phyloP scores from a whole-genome alignment of 2,329 filamentous ascomycete species.

The Ascocoryne sarcoides region DNA sequence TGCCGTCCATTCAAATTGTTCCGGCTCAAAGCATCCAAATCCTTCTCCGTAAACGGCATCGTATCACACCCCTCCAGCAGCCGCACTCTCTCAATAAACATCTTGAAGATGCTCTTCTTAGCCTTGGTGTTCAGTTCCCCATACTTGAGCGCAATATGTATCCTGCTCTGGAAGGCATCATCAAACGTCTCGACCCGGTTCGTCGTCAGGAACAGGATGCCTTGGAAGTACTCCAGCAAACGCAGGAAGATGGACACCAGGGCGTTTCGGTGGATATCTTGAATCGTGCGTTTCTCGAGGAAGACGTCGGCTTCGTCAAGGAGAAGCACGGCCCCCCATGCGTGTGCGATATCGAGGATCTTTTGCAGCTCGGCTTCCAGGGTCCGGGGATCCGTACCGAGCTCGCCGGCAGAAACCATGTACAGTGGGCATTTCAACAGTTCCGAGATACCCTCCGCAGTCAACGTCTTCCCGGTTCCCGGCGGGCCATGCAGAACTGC shows the following conservation, averaged over 20 bases:
- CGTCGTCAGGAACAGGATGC: constrained; percentile 82
- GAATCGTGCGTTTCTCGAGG: constrained; percentile 72
- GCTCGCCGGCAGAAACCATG: constrained; percentile 72
- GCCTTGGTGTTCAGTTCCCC: constrained; percentile 64
- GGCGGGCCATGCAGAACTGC: constrained; percentile 75
- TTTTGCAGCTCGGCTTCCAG: constrained; percentile 73
- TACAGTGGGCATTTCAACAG: constrained; percentile 74
- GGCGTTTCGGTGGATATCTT: constrained; percentile 77
- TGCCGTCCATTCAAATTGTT: constrained; percentile 62
- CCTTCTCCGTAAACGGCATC: constrained; percentile 54
- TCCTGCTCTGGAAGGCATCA: constrained; percentile 80
- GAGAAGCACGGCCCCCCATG: constrained; percentile 77
- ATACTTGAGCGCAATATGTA: constrained; percentile 78
- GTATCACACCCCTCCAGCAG: constrained; percentile 53
- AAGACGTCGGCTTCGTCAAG: constrained; percentile 83
- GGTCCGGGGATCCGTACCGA: constrained; percentile 66
- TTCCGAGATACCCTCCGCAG: constrained; percentile 79
- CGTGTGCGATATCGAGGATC: constrained; percentile 77
- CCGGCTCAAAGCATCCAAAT: constrained; percentile 57
- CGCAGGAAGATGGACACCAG: constrained; percentile 82
- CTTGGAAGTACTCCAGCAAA: constrained; percentile 84
- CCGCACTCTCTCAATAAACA: constrained; percentile 69
- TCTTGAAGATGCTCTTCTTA: constrained; percentile 71
- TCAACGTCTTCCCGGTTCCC: constrained; percentile 82
- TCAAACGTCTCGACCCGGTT: constrained; percentile 85